These are phyloP conservation scores for Senna siamea DNA, from an alignment of 306 rosid genomes.

Conservation along the genomic window DNA sequence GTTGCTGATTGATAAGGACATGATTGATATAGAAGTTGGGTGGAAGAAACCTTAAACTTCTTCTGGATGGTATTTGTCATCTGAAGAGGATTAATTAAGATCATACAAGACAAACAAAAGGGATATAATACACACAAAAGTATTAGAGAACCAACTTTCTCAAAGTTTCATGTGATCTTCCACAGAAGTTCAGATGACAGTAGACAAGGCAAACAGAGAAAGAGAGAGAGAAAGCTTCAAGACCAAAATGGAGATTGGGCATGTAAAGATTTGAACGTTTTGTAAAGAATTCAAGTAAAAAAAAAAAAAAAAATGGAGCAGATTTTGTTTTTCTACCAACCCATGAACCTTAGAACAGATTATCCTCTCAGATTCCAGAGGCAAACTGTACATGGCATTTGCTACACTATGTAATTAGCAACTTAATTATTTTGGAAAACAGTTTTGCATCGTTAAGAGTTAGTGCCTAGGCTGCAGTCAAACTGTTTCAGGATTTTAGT, in stretches of 20 bases:
- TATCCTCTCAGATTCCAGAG: background rate
- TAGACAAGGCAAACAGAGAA: background rate
- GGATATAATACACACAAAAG: background rate
- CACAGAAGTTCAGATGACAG: background rate
- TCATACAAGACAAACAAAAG: conserved; percentile 36
- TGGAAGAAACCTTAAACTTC: conserved; percentile 87
- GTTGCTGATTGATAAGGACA: conserved; percentile 89
- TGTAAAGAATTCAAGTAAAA: background rate
- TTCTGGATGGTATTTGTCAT: conserved; percentile 98
- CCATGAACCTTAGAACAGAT: background rate
- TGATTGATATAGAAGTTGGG: conserved; percentile 92
- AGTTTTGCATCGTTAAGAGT: conserved; percentile 1
- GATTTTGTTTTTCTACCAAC: background rate
- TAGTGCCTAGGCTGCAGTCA: background rate
- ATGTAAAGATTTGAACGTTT: background rate
- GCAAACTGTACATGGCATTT: background rate
- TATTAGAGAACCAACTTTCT: background rate
- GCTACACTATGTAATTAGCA: background rate
- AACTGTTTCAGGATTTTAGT: conserved; percentile 3
- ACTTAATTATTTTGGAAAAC: background rate
- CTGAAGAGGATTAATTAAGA: conserved; percentile 68
- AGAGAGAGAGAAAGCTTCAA: background rate
- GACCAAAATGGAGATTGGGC: background rate
- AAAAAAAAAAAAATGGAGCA: too few relatives aligned
- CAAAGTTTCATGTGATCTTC: background rate